A percentile compares a stretch with the other conserved stretches of the same genome.
These are phyloP conservation scores for Lomentospora prolificans DNA, from an alignment of 2,329 filamentous ascomycete species.

Conservation along the genomic window DNA sequence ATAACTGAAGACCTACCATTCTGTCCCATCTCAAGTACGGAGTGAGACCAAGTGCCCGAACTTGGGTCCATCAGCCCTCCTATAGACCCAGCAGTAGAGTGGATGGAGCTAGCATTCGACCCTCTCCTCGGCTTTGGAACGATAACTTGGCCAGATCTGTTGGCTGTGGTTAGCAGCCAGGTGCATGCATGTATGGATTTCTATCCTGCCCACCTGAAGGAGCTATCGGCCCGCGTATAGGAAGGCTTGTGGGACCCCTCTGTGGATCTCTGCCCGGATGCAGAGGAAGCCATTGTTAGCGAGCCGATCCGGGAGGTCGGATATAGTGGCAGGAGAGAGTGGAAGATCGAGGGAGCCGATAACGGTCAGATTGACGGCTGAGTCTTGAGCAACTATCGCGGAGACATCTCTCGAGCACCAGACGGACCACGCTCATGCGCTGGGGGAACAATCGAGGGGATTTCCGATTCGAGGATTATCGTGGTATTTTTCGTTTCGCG, in stretches of 20 bases:
- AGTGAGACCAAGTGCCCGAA: slow-evolving; percentile 42
- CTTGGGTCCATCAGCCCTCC: slow-evolving; percentile 72
- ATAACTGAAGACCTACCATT: slow-evolving; percentile 53
- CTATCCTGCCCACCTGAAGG: slow-evolving; percentile 37
- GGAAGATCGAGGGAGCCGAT: slow-evolving; percentile 18
- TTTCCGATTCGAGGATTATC: no score
- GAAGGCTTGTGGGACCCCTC: slow-evolving; percentile 51
- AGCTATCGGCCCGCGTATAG: slow-evolving; percentile 42
- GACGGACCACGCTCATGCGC: slow-evolving; percentile 12
- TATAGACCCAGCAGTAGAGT: slow-evolving; percentile 47
- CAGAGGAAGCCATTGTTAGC: slow-evolving; percentile 48
- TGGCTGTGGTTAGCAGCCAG: slow-evolving; percentile 20
- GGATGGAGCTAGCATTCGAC: slow-evolving; percentile 79
- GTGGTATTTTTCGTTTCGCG: background rate
- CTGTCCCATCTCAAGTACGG: slow-evolving; percentile 62
- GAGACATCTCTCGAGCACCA: slow-evolving; percentile 35
- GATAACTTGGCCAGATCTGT: slow-evolving; percentile 33
- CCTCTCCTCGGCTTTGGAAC: slow-evolving; percentile 51
- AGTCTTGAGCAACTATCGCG: slow-evolving; percentile 29
- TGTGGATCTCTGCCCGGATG: slow-evolving; percentile 52
- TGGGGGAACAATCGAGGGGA: no score
- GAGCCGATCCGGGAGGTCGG: slow-evolving; percentile 11
- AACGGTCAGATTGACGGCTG: slow-evolving; percentile 15
- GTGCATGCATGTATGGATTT: background rate
- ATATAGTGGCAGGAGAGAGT: background rate